These are phyloP conservation scores for Bidens hawaiensis DNA, from an alignment of 140 eudicot species.

Conservation along the genomic window DNA sequence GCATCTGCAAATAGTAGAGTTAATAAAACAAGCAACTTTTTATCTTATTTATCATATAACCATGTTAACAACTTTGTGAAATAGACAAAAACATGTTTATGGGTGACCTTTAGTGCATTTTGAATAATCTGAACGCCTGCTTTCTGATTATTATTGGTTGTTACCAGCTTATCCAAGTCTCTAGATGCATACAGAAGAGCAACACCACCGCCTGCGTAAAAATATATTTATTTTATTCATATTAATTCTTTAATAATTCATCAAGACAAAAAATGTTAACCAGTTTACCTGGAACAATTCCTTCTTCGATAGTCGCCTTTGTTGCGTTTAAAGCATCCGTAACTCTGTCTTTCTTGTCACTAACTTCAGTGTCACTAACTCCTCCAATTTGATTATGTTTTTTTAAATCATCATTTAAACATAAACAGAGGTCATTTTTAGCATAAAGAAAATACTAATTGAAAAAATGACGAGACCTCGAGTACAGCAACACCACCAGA, in stretches of 20 bases:
- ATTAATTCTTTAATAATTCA: neutral
- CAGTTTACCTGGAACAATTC: constrained; percentile 71
- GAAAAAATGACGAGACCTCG: constrained; percentile 39
- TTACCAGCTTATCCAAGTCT: constrained; percentile 57
- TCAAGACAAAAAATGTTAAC: neutral
- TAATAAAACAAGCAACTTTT: neutral
- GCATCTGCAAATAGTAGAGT: constrained; percentile 41
- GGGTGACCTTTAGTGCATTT: constrained; percentile 61
- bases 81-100: neutral
- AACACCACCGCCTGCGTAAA: constrained; percentile 75
- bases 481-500: constrained; percentile 94
- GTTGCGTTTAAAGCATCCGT: too few relatives aligned
- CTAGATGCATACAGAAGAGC: constrained; percentile 81
- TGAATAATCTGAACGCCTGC: constrained; percentile 77
- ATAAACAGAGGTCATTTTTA: neutral
- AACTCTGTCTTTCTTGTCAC: constrained; percentile 85
- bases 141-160: constrained; percentile 80
- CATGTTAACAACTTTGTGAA: neutral
- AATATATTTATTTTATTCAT: neutral
- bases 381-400: constrained; percentile 72
- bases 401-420: neutral
- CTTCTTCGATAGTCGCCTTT: constrained; percentile 94
- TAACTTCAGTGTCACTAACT: constrained; percentile 82
- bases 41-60: neutral
- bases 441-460: neutral